Evolutionary conservation across 768 basidiomycete species (phyloP).

Genomic region (Amanita pseudoporphyria): DNA sequence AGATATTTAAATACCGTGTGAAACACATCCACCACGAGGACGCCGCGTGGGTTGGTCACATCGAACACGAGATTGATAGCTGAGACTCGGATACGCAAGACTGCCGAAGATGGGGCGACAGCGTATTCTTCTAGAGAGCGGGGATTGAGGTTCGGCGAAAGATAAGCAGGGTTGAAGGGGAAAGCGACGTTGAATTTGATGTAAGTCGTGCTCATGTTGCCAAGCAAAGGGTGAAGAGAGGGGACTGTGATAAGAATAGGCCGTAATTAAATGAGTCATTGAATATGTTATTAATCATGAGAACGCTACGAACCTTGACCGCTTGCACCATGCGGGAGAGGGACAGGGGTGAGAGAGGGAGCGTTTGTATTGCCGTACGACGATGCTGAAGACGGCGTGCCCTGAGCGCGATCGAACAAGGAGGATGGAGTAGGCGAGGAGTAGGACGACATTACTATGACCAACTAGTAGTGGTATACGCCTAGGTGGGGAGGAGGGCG

Average conservation of each 20-base stretch:
- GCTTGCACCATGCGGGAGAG: background rate
- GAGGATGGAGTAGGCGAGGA: constrained; percentile 2
- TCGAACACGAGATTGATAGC: constrained; percentile 4
- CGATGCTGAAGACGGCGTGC: constrained; percentile 3
- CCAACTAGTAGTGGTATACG: too few species aligned
- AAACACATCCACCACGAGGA: constrained; percentile 1
- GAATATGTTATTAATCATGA: background rate
- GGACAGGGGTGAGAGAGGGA: background rate
- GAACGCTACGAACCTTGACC: constrained; percentile 6
- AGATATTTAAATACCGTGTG: background rate
- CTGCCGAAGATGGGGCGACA: background rate
- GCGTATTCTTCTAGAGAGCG: background rate
- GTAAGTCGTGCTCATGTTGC: background rate
- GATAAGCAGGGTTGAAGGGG: background rate
- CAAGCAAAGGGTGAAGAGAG: background rate
- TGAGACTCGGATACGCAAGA: background rate
- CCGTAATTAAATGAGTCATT: constrained; percentile 1
- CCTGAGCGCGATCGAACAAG: constrained; percentile 3
- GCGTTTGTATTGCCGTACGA: background rate
- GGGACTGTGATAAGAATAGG: background rate
- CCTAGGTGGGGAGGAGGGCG: too few species aligned
- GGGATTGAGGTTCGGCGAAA: background rate
- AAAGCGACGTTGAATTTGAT: background rate
- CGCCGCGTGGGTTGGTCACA: constrained; percentile 4
- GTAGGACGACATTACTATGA: background rate